Percentiles rank a stretch among this genome's conserved stretches.
phyloP scores from a whole-genome alignment of 176 grass and related monocot genomes.

The Ananas comosus region DNA sequence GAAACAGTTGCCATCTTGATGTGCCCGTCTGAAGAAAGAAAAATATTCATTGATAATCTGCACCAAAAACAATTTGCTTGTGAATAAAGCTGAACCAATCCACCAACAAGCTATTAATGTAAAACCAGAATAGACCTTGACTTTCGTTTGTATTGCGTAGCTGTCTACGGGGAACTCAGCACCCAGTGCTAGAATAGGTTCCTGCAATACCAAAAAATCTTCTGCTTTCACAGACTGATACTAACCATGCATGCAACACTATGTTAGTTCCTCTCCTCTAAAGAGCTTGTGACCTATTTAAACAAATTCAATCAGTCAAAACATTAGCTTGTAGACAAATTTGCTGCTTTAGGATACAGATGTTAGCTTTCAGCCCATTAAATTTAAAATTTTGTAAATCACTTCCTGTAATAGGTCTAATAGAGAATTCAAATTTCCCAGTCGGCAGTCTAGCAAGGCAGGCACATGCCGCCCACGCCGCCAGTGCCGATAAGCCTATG shows the following conservation, averaged over 20 bases:
- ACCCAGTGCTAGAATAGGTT: not conserved
- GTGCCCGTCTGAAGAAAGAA: constrained; percentile 1
- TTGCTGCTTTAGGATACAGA: too few species aligned
- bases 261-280: not conserved
- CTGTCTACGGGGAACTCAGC: not conserved
- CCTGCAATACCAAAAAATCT: not conserved
- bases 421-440: too few species aligned
- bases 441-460: too few species aligned
- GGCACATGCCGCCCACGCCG: too few species aligned
- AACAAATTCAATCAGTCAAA: not conserved
- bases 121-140: not conserved
- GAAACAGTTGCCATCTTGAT: not conserved
- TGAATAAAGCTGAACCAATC: not conserved
- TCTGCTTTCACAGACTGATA: not conserved
- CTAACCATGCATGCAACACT: not conserved
- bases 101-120: not conserved
- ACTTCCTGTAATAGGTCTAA: too few species aligned
- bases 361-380: too few species aligned
- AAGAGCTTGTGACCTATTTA: not conserved
- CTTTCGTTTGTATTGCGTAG: not conserved
- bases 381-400: too few species aligned
- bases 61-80: not conserved
- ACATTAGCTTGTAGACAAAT: too few species aligned
- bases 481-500: too few species aligned
- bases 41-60: not conserved